Evolutionary conservation across 306 rosid species (phyloP).

Genomic region (Dryas drummondii): DNA sequence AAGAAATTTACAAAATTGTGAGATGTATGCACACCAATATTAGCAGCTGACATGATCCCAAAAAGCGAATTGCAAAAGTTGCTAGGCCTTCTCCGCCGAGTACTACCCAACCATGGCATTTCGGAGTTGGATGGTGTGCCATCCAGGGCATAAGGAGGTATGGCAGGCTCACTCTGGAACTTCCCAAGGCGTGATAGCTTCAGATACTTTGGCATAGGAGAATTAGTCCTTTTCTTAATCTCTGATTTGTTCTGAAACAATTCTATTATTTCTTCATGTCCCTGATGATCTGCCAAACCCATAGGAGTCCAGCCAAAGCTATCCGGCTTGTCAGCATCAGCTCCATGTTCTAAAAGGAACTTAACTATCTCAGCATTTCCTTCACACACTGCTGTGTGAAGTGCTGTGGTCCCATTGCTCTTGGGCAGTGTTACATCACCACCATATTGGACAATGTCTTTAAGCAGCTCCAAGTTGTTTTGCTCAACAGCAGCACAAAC

Average conservation of each 20-base stretch:
- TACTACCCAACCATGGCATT: slow-evolving; percentile 9
- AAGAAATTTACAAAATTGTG: not conserved
- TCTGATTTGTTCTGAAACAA: slow-evolving; percentile 30
- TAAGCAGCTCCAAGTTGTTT: slow-evolving; percentile 51
- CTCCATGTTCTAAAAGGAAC: slow-evolving; percentile 56
- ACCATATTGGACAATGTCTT: slow-evolving; percentile 32
- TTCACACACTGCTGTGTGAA: slow-evolving; percentile 57
- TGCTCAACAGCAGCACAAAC: slow-evolving; percentile 52
- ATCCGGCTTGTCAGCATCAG: slow-evolving; percentile 46
- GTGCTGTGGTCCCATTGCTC: slow-evolving; percentile 47
- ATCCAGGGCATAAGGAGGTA: slow-evolving; percentile 22
- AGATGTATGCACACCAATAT: slow-evolving; percentile 34
- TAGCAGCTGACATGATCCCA: slow-evolving; percentile 56
- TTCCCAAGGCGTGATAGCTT: slow-evolving; percentile 5
- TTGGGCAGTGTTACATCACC: slow-evolving; percentile 43
- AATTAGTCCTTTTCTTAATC: not conserved
- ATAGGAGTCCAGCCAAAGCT: slow-evolving; percentile 56
- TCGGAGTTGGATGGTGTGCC: slow-evolving; percentile 12
- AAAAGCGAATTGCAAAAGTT: slow-evolving; percentile 55
- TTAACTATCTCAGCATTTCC: slow-evolving; percentile 46
- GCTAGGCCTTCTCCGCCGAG: slow-evolving; percentile 33
- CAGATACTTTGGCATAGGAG: slow-evolving; percentile 15
- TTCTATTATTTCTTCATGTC: slow-evolving; percentile 46
- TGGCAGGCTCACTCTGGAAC: slow-evolving; percentile 42
- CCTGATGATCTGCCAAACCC: slow-evolving; percentile 53